Percentiles rank a stretch among this genome's conserved stretches.
phyloP scores from a whole-genome alignment of 2,329 filamentous ascomycete genomes.

The Cladosporium cucumerinum region DNA sequence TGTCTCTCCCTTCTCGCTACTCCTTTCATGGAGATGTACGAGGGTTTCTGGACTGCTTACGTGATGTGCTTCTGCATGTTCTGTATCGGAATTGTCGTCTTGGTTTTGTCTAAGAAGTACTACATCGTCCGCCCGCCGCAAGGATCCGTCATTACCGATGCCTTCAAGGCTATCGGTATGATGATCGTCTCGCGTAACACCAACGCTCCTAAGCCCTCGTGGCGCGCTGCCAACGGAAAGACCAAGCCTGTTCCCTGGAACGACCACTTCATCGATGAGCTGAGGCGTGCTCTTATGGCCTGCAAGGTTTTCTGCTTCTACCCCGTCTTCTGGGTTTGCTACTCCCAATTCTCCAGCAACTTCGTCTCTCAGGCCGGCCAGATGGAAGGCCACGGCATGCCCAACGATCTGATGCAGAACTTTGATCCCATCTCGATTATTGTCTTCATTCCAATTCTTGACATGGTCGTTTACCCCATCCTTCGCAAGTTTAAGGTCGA shows the following conservation, averaged over 20 bases:
- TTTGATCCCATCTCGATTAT: constrained; percentile 46
- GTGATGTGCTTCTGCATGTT: constrained; percentile 64
- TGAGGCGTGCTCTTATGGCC: constrained; percentile 62
- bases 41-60: constrained; percentile 66
- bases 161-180: constrained; percentile 61
- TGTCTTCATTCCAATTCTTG: constrained; percentile 46
- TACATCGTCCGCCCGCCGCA: constrained; percentile 51
- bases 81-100: constrained; percentile 56
- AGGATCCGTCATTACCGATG: constrained; percentile 63
- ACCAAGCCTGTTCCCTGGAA: constrained; percentile 56
- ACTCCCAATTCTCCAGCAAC: constrained; percentile 40
- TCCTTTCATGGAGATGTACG: constrained; percentile 63
- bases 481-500: constrained; percentile 42
- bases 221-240: constrained; percentile 53
- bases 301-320: constrained; percentile 65
- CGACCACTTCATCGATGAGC: constrained; percentile 68
- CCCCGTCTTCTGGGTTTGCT: constrained; percentile 47
- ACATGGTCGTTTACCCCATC: constrained; percentile 45
- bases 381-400: constrained; percentile 46
- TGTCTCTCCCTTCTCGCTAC: constrained; percentile 65
- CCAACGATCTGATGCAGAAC: constrained; percentile 50
- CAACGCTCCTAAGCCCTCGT: constrained; percentile 64
- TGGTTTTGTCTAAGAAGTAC: constrained; percentile 38
- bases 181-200: constrained; percentile 51
- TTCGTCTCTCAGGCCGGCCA: constrained; percentile 48